Conservation (phyloP, 2,329 filamentous ascomycete species). For the Catunica adiposa region DNA sequence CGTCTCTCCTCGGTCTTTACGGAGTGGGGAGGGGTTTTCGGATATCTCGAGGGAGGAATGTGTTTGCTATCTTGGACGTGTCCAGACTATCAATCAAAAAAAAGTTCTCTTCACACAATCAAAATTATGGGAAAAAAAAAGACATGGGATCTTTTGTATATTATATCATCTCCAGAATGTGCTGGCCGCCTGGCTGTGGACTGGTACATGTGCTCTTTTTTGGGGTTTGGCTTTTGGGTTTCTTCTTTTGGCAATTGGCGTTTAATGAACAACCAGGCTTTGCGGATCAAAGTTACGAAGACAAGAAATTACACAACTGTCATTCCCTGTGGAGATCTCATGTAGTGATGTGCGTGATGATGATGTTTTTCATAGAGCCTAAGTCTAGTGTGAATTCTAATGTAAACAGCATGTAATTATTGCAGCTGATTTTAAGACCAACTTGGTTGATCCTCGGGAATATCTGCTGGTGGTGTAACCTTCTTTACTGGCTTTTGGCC, state of each 20-base stretch:
- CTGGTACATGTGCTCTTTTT: constrained; percentile 13
- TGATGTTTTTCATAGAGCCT: neutral
- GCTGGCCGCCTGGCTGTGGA: neutral
- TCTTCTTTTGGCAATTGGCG: constrained; percentile 8
- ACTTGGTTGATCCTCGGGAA: too few species aligned
- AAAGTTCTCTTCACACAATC: too few species aligned
- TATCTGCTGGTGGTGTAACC: too few species aligned
- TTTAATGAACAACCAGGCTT: constrained; percentile 12
- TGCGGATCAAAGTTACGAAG: constrained; percentile 12
- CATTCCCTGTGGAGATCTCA: constrained; percentile 5
- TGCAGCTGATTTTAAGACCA: too few species aligned
- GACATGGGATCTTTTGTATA: neutral
- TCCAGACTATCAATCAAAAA: constrained; percentile 12
- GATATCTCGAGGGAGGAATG: neutral
- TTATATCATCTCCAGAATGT: neutral
- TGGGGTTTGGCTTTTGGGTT: constrained; percentile 14
- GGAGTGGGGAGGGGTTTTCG: neutral
- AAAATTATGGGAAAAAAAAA: constrained; percentile 5
- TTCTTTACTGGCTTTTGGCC: too few species aligned
- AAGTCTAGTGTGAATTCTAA: too few species aligned
- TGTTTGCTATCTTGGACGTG: neutral
- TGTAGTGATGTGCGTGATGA: neutral
- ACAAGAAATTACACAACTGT: constrained; percentile 14
- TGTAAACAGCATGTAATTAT: too few species aligned
- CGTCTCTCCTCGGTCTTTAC: constrained; percentile 4